Conservation (phyloP, 2,329 filamentous ascomycete species). For the Xylaria sp. region DNA sequence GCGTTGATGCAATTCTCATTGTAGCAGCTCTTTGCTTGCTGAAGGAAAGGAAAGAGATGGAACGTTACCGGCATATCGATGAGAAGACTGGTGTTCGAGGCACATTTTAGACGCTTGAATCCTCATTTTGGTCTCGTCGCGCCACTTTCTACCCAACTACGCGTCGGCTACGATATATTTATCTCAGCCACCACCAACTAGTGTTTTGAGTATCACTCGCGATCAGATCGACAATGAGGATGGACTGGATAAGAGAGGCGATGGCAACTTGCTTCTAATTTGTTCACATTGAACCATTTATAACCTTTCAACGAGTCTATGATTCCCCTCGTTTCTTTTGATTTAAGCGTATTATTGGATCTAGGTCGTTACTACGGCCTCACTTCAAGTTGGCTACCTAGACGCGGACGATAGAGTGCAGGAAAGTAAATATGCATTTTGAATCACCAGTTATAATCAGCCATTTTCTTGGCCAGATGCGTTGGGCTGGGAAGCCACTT, state of each 20-base stretch:
- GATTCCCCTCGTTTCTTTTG: conserved; percentile 20
- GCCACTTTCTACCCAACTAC: not conserved
- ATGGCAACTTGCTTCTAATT: not conserved
- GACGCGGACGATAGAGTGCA: conserved; percentile 24
- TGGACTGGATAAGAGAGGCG: not conserved
- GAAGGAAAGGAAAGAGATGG: conserved; percentile 83
- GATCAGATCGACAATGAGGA: not conserved
- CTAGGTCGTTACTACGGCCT: conserved; percentile 1
- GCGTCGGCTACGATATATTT: not conserved
- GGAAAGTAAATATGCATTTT: conserved; percentile 13
- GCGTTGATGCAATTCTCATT: conserved; percentile 74
- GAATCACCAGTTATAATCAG: not conserved
- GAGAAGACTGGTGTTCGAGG: conserved; percentile 74
- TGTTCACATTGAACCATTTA: not conserved
- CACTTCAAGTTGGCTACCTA: conserved; percentile 17
- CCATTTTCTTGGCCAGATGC: not conserved
- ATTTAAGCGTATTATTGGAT: conserved; percentile 29
- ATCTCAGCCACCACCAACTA: not conserved
- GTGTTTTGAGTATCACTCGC: not conserved
- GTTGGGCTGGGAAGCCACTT: too few species aligned
- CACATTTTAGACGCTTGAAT: conserved; percentile 56
- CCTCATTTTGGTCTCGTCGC: not conserved
- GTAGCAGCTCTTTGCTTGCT: conserved; percentile 79
- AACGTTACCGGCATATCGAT: conserved; percentile 82
- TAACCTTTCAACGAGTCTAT: conserved; percentile 4